phyloP scores from a whole-genome alignment of 495 filamentous ascomycete species.

The Astrothelium macrocarpum region DNA sequence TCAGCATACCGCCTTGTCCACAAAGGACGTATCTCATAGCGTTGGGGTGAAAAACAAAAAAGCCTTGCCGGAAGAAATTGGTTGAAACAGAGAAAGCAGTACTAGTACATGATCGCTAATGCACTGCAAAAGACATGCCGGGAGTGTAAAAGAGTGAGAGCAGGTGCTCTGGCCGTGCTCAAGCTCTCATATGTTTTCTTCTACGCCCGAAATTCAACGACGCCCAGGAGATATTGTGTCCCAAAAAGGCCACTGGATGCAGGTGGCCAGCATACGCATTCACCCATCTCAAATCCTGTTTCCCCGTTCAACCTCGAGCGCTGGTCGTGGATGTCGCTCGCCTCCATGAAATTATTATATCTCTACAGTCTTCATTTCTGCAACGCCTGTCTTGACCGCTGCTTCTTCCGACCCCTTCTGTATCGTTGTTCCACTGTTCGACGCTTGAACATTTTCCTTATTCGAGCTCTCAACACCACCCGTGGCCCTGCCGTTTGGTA shows the following conservation, averaged over 20 bases:
- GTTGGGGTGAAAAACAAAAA: background rate
- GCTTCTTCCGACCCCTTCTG: slow-evolving; percentile 10
- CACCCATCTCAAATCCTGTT: background rate
- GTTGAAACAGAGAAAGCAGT: background rate
- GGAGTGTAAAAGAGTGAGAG: background rate
- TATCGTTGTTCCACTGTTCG: background rate
- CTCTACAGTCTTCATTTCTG: slow-evolving; percentile 13
- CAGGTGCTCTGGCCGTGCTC: background rate
- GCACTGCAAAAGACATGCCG: background rate
- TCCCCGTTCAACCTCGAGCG: background rate
- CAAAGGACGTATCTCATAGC: background rate
- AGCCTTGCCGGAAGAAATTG: background rate
- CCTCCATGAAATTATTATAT: no score
- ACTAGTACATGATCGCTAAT: slow-evolving; percentile 6
- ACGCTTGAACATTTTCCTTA: slow-evolving; percentile 10
- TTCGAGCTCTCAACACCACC: background rate
- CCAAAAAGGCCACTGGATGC: background rate
- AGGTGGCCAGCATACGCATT: background rate
- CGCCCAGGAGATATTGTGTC: background rate
- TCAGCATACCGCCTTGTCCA: background rate
- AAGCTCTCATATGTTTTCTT: background rate
- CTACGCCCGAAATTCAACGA: background rate
- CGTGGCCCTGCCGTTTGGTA: background rate
- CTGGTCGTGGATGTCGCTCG: no score
- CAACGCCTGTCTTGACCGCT: background rate